A percentile compares a stretch with the other conserved stretches of the same genome.
Evolutionary conservation across 345 rosid species (phyloP).

Genomic region (Hibiscus tridactylites): DNA sequence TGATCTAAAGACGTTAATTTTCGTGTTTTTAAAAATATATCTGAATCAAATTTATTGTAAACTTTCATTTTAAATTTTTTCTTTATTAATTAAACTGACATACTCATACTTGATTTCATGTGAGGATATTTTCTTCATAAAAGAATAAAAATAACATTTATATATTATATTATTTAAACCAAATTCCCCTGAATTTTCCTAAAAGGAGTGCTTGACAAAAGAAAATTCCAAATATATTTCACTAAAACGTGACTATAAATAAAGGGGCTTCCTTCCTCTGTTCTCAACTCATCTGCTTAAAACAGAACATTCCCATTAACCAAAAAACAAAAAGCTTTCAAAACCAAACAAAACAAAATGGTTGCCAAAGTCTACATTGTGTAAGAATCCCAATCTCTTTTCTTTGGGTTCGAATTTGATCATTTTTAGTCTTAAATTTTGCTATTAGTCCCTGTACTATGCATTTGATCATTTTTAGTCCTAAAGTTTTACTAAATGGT

Average conservation of each 20-base stretch:
- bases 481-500: neutral
- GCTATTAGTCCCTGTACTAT: no score
- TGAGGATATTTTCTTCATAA: no score
- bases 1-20: no score
- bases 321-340: neutral
- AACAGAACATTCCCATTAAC: neutral
- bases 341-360: conserved; percentile 21
- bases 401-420: neutral
- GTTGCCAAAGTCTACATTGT: conserved; percentile 52
- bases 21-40: no score
- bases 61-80: no score
- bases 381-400: conserved; percentile 27
- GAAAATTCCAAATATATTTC: neutral
- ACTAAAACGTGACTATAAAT: conserved; percentile 20
- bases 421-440: no score
- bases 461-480: no score
- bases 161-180: neutral
- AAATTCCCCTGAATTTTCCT: neutral
- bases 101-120: no score
- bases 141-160: no score
- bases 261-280: conserved; percentile 5
- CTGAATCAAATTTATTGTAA: no score
- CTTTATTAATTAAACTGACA: no score
- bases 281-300: neutral
- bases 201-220: neutral